Percentiles rank a stretch among this genome's conserved stretches.
These are phyloP conservation scores for Staphylotrichum tortipilum DNA, from an alignment of 495 filamentous ascomycete species.

Conservation along the genomic window DNA sequence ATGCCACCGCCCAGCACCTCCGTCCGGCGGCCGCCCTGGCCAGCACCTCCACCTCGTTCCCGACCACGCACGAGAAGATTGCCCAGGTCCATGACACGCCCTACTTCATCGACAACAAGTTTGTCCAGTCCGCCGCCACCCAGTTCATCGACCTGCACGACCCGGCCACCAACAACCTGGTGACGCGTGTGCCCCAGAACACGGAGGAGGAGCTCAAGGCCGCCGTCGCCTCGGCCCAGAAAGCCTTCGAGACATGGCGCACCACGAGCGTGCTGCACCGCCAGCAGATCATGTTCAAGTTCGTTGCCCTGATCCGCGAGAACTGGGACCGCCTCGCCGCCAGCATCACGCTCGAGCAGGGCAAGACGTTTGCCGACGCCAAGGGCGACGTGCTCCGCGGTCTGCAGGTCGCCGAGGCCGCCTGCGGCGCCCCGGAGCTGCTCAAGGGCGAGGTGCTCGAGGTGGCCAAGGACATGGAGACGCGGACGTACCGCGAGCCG, in stretches of 20 bases:
- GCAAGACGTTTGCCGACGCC: conserved; percentile 95
- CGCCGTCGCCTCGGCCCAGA: conserved; percentile 77
- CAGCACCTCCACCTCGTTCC: conserved; percentile 61
- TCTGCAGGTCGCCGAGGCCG: conserved; percentile 93
- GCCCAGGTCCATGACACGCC: conserved; percentile 66
- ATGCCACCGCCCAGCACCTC: conserved; percentile 54
- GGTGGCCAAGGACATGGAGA: conserved; percentile 99
- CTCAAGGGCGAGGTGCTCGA: conserved; percentile 91
- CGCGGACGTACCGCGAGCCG: conserved; percentile 82
- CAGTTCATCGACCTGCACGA: conserved; percentile 90
- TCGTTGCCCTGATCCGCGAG: conserved; percentile 77
- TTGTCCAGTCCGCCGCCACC: conserved; percentile 63
- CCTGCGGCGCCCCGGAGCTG: conserved; percentile 88
- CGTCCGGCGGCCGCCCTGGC: conserved; percentile 34
- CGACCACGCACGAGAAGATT: conserved; percentile 75
- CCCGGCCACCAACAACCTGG: conserved; percentile 94
- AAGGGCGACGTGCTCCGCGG: conserved; percentile 91
- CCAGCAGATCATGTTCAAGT: conserved; percentile 98
- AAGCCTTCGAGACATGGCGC: conserved; percentile 84
- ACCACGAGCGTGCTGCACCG: conserved; percentile 72
- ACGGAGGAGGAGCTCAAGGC: conserved; percentile 83
- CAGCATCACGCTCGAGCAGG: conserved; percentile 94
- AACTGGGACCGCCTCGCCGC: conserved; percentile 95
- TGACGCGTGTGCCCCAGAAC: conserved; percentile 94
- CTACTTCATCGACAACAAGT: conserved; percentile 89